These are phyloP conservation scores for Helenozyma rhizophorensis DNA, from an alignment of 805 yeast species.

Conservation along the genomic window DNA sequence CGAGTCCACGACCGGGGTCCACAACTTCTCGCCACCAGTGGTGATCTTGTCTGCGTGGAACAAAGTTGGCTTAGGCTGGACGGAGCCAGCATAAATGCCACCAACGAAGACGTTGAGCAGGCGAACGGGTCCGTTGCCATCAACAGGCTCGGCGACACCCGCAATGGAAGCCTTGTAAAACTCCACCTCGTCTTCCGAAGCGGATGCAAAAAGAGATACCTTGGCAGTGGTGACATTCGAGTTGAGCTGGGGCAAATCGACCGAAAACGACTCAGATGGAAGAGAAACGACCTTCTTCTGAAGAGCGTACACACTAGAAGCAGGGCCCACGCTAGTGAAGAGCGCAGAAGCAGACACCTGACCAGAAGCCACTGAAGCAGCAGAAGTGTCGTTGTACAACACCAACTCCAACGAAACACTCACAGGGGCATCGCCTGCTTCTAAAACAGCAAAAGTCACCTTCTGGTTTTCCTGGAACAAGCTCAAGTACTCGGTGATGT, in stretches of 20 bases:
- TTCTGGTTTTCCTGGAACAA: slow-evolving; percentile 13
- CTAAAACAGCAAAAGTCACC: slow-evolving; percentile 18
- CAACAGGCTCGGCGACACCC: slow-evolving; percentile 1
- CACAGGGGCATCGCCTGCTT: slow-evolving; percentile 15
- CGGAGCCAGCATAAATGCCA: slow-evolving; percentile 17
- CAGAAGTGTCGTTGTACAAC: slow-evolving; percentile 17
- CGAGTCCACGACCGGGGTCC: slow-evolving; percentile 23
- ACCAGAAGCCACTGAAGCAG: slow-evolving; percentile 5
- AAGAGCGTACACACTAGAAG: slow-evolving; percentile 19
- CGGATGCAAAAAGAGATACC: slow-evolving; percentile 22
- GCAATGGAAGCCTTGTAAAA: slow-evolving; percentile 17
- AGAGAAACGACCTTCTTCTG: slow-evolving; percentile 17
- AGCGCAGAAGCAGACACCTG: neutral
- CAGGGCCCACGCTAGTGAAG: slow-evolving; percentile 19
- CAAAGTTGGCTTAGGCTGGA: slow-evolving; percentile 26
- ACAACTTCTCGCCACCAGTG: slow-evolving; percentile 11
- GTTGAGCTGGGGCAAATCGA: slow-evolving; percentile 17
- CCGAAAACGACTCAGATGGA: slow-evolving; percentile 18
- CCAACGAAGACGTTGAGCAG: slow-evolving; percentile 22
- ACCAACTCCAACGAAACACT: slow-evolving; percentile 19
- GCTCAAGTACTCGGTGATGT: slow-evolving; percentile 21
- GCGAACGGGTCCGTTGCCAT: slow-evolving; percentile 20
- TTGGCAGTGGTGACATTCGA: slow-evolving; percentile 22
- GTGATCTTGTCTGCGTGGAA: slow-evolving; percentile 20
- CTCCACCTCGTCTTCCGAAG: slow-evolving; percentile 22